Evolutionary conservation across 2,329 filamentous ascomycete species (phyloP).

Genomic region (Aquanectria penicillioides): DNA sequence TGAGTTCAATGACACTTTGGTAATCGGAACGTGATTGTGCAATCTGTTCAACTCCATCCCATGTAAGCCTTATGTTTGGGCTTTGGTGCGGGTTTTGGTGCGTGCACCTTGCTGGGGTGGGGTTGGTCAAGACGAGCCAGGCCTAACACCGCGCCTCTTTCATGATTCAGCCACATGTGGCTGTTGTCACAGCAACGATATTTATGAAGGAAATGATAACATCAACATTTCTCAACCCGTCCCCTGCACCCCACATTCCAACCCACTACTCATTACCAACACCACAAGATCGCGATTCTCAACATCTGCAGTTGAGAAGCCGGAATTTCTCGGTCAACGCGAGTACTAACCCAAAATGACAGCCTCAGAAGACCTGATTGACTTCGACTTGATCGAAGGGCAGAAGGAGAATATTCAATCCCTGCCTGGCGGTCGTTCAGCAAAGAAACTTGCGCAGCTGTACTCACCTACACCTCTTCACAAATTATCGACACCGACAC

Average conservation of each 20-base stretch:
- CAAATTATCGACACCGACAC: slow-evolving; percentile 69
- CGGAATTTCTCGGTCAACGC: slow-evolving; percentile 22
- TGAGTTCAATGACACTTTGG: too few species aligned
- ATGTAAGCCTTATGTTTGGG: too few species aligned
- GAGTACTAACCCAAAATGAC: slow-evolving; percentile 55
- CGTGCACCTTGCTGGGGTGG: too few species aligned
- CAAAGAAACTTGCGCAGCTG: slow-evolving; percentile 84
- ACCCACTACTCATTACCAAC: slow-evolving; percentile 21
- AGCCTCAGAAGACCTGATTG: slow-evolving; percentile 63
- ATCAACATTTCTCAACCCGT: slow-evolving; percentile 30
- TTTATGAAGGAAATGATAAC: slow-evolving; percentile 26
- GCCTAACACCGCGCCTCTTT: too few species aligned
- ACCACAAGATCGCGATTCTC: slow-evolving; percentile 14
- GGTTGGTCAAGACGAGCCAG: too few species aligned
- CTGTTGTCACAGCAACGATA: slow-evolving; percentile 40
- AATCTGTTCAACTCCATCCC: too few species aligned
- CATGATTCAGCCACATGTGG: slow-evolving; percentile 33
- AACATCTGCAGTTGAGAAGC: slow-evolving; percentile 8
- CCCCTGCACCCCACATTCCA: slow-evolving; percentile 9
- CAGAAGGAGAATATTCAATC: slow-evolving; percentile 99
- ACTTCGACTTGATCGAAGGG: slow-evolving; percentile 93
- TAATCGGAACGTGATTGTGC: too few species aligned
- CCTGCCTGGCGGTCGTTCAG: slow-evolving; percentile 86
- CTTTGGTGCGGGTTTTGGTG: too few species aligned
- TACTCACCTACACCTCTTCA: slow-evolving; percentile 75